These are phyloP conservation scores for Flaveria trinervia DNA, from an alignment of 129 eudicot species.

Conservation along the genomic window DNA sequence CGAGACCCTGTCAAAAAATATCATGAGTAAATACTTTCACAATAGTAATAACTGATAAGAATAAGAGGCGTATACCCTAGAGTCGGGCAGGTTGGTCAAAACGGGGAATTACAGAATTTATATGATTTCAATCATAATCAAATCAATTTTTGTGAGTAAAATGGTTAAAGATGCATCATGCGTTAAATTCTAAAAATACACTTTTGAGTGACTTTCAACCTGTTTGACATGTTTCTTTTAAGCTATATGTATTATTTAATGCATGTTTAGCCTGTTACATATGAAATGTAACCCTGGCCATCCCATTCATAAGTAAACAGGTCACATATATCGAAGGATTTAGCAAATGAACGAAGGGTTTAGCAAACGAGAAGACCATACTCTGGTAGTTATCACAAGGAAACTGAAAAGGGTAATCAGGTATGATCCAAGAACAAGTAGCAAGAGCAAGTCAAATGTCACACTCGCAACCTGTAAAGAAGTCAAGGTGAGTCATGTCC, in stretches of 20 bases:
- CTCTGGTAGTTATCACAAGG: conserved; percentile 85
- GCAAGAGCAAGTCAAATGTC: conserved; percentile 89
- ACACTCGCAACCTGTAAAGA: conserved; percentile 90
- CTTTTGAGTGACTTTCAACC: not conserved
- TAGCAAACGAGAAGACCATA: conserved; percentile 28
- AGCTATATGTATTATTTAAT: not conserved
- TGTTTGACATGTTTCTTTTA: not conserved
- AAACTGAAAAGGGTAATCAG: conserved; percentile 80
- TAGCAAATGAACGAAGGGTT: conserved; percentile 12
- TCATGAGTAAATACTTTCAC: too few relatives aligned
- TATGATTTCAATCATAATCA: too few relatives aligned
- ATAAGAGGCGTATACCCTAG: not conserved
- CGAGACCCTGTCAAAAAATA: conserved; percentile 74
- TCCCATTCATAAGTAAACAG: not conserved
- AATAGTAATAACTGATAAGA: not conserved
- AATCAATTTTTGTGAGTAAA: too few relatives aligned
- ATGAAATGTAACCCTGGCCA: not conserved
- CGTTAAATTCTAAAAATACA: not conserved
- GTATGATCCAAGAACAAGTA: conserved; percentile 83
- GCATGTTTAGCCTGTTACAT: not conserved
- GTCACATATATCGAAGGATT: not conserved
- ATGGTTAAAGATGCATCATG: not conserved
- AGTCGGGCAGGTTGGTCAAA: too few relatives aligned
- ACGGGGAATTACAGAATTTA: too few relatives aligned
- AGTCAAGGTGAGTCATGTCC: not conserved